Percentiles rank a stretch among this genome's conserved stretches.
Evolutionary conservation across 768 basidiomycete genomes (phyloP).

Genomic region (Candolleomyces aberdarensis): DNA sequence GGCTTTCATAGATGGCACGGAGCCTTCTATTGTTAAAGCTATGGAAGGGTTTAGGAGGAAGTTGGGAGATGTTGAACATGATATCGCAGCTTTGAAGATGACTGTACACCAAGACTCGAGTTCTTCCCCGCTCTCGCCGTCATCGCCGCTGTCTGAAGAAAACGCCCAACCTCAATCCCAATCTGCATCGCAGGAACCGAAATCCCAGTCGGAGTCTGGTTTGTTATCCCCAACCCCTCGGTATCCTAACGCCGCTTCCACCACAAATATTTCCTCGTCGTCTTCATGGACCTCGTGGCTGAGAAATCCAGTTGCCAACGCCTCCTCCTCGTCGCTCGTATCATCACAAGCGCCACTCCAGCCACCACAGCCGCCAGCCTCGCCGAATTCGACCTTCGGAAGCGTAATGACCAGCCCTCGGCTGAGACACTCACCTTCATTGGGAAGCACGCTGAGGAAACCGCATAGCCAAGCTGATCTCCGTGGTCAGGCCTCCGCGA

Average conservation of each 20-base stretch:
- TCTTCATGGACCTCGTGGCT: slow-evolving; percentile 58
- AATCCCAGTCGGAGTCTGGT: background rate
- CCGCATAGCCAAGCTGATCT: background rate
- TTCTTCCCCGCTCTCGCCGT: background rate
- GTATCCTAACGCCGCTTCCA: background rate
- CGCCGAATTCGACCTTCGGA: slow-evolving; percentile 57
- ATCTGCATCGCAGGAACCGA: background rate
- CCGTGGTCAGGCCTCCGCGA: too few species aligned
- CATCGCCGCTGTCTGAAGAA: too few species aligned
- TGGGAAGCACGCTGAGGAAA: slow-evolving; percentile 14
- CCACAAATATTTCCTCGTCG: background rate
- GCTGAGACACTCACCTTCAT: slow-evolving; percentile 47
- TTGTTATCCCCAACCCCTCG: slow-evolving; percentile 2
- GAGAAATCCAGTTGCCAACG: slow-evolving; percentile 21
- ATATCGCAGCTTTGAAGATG: slow-evolving; percentile 67
- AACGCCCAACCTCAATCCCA: too few species aligned
- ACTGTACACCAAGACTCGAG: slow-evolving; percentile 39
- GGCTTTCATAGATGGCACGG: slow-evolving; percentile 55
- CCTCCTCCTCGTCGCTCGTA: slow-evolving; percentile 27
- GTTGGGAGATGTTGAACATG: slow-evolving; percentile 71
- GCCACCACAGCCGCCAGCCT: slow-evolving; percentile 23
- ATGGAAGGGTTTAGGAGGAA: slow-evolving; percentile 51
- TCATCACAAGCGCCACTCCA: slow-evolving; percentile 1
- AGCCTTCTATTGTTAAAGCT: slow-evolving; percentile 43
- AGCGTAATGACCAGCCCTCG: slow-evolving; percentile 66